Base-by-base conservation (phyloP, 2,329 filamentous ascomycete genomes). In the Parastagonospora avenae region DNA sequence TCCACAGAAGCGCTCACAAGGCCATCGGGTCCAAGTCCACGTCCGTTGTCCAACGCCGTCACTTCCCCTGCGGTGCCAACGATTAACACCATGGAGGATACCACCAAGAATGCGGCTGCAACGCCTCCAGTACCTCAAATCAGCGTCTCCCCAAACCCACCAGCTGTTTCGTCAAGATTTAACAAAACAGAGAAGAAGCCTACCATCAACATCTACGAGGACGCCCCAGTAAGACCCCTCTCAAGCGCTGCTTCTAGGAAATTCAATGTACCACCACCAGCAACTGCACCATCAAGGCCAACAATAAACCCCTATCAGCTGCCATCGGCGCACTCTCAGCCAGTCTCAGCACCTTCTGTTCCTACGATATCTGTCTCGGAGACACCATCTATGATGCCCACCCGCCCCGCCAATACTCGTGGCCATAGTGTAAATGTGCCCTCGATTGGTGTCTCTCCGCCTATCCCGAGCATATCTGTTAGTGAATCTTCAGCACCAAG, bases 241-340 rank as follows among this genome's bases (percentile, higher is more conserved):
- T 63, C 68, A 9, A 61, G 53, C 12, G 42, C 50, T 27, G 61
- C 48, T 30, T 59, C 59, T 49, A 66, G 64, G 51, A 69, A 64
- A 62, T 57, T 60, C 62, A 15, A 45, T 58, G 30, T 8, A 4
- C 30, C 30, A 2, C 10, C 30, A 11, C 30, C 30, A 32, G 30
- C 30, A 10, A 32, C 30, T n/a, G 30, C 30, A n/a, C 30, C 30
- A 32, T 32, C 30, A 11, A 32, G 30, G 30, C 30, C 30, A 32
- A 77, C 77, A 8, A 84, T 86, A 60, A 81, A 79, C 59, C 62
- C 82, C 10, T 78, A 79, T 19, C 78, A 82, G 48, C 67, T 68
- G 48, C 58, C 65, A 52, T 41, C 66, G 50, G 41, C 60, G 41
- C 62, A 61, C 54, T 59, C 64, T 49, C 58, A 60, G 48, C 51